Base-by-base conservation (phyloP, 306 rosid genomes). In the Cyamopsis tetragonoloba region DNA sequence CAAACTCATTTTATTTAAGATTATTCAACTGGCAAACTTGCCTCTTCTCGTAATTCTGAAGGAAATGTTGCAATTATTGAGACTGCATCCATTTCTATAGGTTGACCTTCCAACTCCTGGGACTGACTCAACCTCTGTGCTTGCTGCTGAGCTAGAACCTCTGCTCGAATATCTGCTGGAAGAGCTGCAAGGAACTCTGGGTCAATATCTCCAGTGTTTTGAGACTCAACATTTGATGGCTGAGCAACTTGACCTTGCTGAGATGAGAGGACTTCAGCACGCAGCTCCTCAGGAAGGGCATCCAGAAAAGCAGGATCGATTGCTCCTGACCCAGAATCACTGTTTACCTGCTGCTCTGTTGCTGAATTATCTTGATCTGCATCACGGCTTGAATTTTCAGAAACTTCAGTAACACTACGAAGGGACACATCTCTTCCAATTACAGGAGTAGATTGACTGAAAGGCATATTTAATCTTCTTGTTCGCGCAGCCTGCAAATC, bases 141-240 rank as follows among this genome's bases (percentile, higher is more conserved):
- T 85, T 91, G 97, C 71, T 95, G 99, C 79, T 95, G 99, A 35
- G 97, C 97, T 34, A 95, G 87, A 79, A 95, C 97, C 82, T 95
- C 97, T 12, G 96, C 95, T 79, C 97, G 91, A 68, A 95, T 95
- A 72, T 95, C 99, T 8, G 92, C 83, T 2, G 99, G 99, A 68
- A 95, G 99, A 70, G 99, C 99, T 34, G 99, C 99, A 61, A 95
- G 97, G 83, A 95, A 95, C 82, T 95, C 99, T 17, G 99, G 99
- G 68, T 95, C 99, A 77, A 95, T 95, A 81, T 95, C 99, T 42
- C 92, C 95, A 48, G 86, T 66, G 71, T 81, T 91, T 39, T 83
- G 96, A 68, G 95, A 64, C 66, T 91, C 97, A 20, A 69, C 72
- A 81, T 72, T 91, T 11, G 96, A 73, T 35, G 93, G 84, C 44